Base-by-base conservation (phyloP, 306 rosid genomes). In the Cicer chorassanicum region DNA sequence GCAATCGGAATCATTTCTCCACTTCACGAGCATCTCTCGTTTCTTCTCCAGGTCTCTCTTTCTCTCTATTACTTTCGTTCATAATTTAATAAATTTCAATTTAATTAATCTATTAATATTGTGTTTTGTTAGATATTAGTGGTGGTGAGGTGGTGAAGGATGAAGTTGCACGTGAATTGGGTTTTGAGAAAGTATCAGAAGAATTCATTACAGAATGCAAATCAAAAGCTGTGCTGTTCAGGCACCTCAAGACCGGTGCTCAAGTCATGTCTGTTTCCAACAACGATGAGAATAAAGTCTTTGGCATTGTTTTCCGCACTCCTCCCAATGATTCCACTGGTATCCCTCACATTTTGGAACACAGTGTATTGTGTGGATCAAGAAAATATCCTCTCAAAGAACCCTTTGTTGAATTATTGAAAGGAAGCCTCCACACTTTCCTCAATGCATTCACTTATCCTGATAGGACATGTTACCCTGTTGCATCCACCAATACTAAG, bases 281-380 rank as follows among this genome's bases (percentile, higher is more conserved):
- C 76, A 80, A 90, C 41, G 99, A 95, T 49, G 99, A 95, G 86
- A 92, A 95, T 80, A 95, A 95, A 89, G 99, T 95, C 39, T 95
- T 95, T 41, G 99, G 98, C 68, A 84, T 95, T 57, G 98, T 95
- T 71, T 87, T 95, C 74, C 92, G 99, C 53, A 95, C 99, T 49
- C 99, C 99, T 4, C 98, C 99, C 72, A 90, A 89, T 21, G 97
- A 95, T 80, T 92, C 98, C 70, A 95, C 97, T 12, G 99, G 99
- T 57, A 95, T 95, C 81, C 98, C 99, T 41, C 99, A 95, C 89
- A 95, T 95, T 50, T 80, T 95, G 82, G 99, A 95, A 75, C 99
- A 95, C 80, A 95, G 98, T 73, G 99, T 95, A 11, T 50, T 95
- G 75, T 92, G 99, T 42, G 99, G 99, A 34, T 95, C 99, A 41